Evolutionary conservation across 345 rosid species (phyloP).

Genomic region (Aquilaria yunnanensis): DNA sequence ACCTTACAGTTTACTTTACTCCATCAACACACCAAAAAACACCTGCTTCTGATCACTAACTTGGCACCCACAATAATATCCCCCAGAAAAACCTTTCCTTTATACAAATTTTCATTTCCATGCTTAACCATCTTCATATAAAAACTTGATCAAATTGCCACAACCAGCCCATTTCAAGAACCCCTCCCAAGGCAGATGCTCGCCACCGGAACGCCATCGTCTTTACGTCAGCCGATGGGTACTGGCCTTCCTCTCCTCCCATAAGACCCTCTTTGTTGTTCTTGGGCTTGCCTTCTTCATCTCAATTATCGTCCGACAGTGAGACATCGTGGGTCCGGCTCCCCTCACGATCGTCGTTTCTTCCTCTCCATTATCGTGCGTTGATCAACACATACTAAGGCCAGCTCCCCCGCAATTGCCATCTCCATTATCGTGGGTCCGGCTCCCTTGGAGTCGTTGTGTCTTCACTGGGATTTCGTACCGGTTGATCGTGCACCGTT

Average conservation of each 20-base stretch:
- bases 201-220: constrained; percentile 39
- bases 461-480: too few species aligned
- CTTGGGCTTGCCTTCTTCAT: constrained; percentile 81
- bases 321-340: constrained; percentile 32
- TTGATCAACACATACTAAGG: too few species aligned
- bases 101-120: not conserved
- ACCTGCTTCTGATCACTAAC: constrained; percentile 26
- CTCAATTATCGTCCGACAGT: constrained; percentile 83
- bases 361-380: too few species aligned
- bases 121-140: not conserved
- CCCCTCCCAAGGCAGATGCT: constrained; percentile 32
- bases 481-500: too few species aligned
- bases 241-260: constrained; percentile 52
- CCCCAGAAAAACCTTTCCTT: not conserved
- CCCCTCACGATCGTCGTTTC: too few species aligned
- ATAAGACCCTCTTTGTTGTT: constrained; percentile 66
- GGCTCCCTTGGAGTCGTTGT: too few species aligned
- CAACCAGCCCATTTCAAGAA: constrained; percentile 42
- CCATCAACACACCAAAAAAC: constrained; percentile 5
- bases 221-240: constrained; percentile 51
- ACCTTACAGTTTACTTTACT: constrained; percentile 23
- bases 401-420: too few species aligned
- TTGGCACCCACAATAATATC: constrained; percentile 15
- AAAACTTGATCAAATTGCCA: not conserved
- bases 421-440: too few species aligned